Conservation (phyloP, 805 yeast genomes). For the Kluyveromyces siamensis region DNA sequence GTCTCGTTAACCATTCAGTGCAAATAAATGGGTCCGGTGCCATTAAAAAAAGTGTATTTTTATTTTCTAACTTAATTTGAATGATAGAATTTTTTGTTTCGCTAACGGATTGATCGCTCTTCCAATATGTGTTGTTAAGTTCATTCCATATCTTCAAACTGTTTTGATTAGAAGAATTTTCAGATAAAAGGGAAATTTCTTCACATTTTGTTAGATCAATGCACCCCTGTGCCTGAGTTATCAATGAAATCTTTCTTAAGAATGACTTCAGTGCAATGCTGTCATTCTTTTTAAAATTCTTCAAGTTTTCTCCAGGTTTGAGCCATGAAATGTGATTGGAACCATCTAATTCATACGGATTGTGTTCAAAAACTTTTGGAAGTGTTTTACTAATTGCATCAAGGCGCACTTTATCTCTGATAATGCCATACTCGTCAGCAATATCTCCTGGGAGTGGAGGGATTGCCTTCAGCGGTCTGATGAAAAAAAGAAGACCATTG, state of each 20-base stretch:
- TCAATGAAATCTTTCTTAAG: conserved; percentile 48
- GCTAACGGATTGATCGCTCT: conserved; percentile 10
- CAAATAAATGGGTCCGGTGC: conserved; percentile 44
- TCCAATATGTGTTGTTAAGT: conserved; percentile 14
- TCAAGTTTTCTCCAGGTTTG: conserved; percentile 25
- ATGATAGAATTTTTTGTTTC: conserved; percentile 40
- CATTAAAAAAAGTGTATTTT: conserved; percentile 39
- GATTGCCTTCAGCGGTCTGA: conserved; percentile 42
- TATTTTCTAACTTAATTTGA: conserved; percentile 41
- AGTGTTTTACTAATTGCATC: conserved; percentile 15
- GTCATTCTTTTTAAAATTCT: conserved; percentile 44
- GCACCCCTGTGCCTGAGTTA: conserved; percentile 50
- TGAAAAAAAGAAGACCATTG: conserved; percentile 52
- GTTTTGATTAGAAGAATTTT: conserved; percentile 28
- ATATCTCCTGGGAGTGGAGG: conserved; percentile 48
- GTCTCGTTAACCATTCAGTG: conserved; percentile 56
- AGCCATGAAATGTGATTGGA: conserved; percentile 58
- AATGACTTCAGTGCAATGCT: conserved; percentile 52
- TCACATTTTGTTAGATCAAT: conserved; percentile 41
- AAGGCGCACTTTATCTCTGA: conserved; percentile 19
- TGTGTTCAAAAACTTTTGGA: conserved; percentile 36
- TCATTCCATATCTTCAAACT: conserved; percentile 17
- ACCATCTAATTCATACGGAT: conserved; percentile 46
- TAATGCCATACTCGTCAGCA: conserved; percentile 19
- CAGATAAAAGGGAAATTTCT: neutral